Conservation (phyloP, 345 rosid species). For the Microcos paniculata region DNA sequence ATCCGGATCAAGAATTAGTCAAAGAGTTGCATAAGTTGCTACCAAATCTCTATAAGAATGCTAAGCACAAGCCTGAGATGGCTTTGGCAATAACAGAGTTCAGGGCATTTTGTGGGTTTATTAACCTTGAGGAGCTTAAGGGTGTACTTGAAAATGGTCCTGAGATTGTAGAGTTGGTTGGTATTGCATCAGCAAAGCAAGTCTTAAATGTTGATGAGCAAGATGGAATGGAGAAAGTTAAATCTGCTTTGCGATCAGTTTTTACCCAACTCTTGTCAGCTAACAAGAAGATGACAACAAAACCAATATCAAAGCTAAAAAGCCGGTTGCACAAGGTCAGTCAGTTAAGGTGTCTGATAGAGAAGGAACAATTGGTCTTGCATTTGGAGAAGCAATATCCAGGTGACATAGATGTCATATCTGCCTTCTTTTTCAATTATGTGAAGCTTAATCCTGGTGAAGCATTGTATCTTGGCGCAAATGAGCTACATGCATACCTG, state of each 20-base stretch:
- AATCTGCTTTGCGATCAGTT: constrained; percentile 58
- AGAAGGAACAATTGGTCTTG: constrained; percentile 82
- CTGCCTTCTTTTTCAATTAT: constrained; percentile 84
- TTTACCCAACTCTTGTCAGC: constrained; percentile 89
- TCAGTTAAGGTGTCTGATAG: constrained; percentile 78
- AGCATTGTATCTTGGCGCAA: constrained; percentile 93
- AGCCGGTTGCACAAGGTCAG: constrained; percentile 60
- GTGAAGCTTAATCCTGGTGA: constrained; percentile 93
- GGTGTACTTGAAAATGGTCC: constrained; percentile 67
- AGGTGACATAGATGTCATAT: constrained; percentile 77
- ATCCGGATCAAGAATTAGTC: constrained; percentile 87
- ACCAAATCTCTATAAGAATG: constrained; percentile 81
- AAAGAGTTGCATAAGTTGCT: constrained; percentile 65
- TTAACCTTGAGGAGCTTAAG: constrained; percentile 83
- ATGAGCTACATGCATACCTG: constrained; percentile 94
- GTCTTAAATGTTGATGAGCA: constrained; percentile 44
- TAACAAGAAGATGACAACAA: constrained; percentile 56
- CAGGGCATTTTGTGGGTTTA: constrained; percentile 91
- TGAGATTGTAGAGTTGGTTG: constrained; percentile 82
- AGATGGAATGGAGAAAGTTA: constrained; percentile 51
- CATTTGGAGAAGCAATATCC: constrained; percentile 84
- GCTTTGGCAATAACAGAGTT: constrained; percentile 93
- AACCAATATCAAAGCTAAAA: constrained; percentile 57
- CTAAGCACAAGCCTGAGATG: constrained; percentile 97
- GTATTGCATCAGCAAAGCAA: constrained; percentile 51